Evolutionary conservation across 1,139 yeast genomes (phyloP).

Genomic region (Blastobotrys elegans): DNA sequence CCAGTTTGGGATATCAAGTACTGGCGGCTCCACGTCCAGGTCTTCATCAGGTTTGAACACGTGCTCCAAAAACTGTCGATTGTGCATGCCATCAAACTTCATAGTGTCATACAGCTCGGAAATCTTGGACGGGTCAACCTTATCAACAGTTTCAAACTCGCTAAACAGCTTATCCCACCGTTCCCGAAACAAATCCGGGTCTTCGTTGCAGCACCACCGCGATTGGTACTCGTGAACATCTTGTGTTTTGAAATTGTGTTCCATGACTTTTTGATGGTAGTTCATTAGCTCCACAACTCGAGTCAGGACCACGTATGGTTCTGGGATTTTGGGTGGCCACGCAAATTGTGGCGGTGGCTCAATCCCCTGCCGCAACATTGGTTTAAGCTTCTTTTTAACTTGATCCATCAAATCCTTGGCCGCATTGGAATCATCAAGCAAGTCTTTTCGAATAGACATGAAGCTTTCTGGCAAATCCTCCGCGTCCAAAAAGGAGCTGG

Average conservation of each 20-base stretch:
- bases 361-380: conserved; percentile 87
- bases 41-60: conserved; percentile 69
- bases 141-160: conserved; percentile 89
- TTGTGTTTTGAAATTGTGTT: conserved; percentile 65
- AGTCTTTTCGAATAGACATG: conserved; percentile 78
- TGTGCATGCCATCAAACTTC: conserved; percentile 97
- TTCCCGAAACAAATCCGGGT: conserved; percentile 82
- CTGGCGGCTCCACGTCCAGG: conserved; percentile 26
- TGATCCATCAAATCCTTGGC: conserved; percentile 98
- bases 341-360: conserved; percentile 99
- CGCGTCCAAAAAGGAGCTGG: conserved; percentile 72
- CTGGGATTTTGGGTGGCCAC: conserved; percentile 98
- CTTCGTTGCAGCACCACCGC: conserved; percentile 97
- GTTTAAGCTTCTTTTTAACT: conserved; percentile 94
- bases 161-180: conserved; percentile 96
- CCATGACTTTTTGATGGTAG: conserved; percentile 81
- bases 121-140: conserved; percentile 95
- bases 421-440: conserved; percentile 94
- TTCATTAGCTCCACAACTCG: conserved; percentile 95
- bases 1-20: conserved; percentile 41
- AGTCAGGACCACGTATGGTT: conserved; percentile 88
- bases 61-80: conserved; percentile 78
- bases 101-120: conserved; percentile 96
- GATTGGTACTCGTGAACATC: conserved; percentile 66
- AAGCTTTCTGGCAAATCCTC: conserved; percentile 74